Evolutionary conservation across 2,329 filamentous ascomycete species (phyloP).

Genomic region (Sarocladium brachiariae): DNA sequence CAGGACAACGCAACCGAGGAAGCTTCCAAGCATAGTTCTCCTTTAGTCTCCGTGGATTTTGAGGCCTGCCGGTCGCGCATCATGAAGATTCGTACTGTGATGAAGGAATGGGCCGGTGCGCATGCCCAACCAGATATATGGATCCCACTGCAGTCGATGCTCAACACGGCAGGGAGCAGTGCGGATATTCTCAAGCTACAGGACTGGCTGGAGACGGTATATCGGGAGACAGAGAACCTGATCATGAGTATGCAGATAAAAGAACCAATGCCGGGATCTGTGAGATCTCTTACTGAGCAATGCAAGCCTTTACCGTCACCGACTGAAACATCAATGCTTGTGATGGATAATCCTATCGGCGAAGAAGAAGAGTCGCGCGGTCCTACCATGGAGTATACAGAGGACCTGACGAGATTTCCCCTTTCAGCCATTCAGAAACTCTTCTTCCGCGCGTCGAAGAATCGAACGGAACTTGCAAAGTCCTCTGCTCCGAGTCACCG

Average conservation of each 20-base stretch:
- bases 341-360: neutral
- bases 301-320: slow-evolving; percentile 1
- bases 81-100: slow-evolving; percentile 31
- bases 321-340: slow-evolving; percentile 3
- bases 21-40: too few relatives aligned
- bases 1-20: too few relatives aligned
- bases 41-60: neutral
- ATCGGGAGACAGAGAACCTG: slow-evolving; percentile 37
- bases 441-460: slow-evolving; percentile 42
- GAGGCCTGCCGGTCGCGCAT: slow-evolving; percentile 22
- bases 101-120: slow-evolving; percentile 27
- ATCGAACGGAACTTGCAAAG: slow-evolving; percentile 25
- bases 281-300: slow-evolving; percentile 17
- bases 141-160: slow-evolving; percentile 41
- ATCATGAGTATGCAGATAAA: slow-evolving; percentile 38
- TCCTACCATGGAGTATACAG: slow-evolving; percentile 15
- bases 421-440: slow-evolving; percentile 49
- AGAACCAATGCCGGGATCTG: slow-evolving; percentile 27
- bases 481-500: slow-evolving; percentile 31
- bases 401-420: slow-evolving; percentile 32
- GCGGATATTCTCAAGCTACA: slow-evolving; percentile 24
- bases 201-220: slow-evolving; percentile 48
- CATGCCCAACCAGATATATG: slow-evolving; percentile 37
- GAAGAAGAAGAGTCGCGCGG: slow-evolving; percentile 21
- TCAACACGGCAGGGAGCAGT: slow-evolving; percentile 15